Base-by-base conservation (phyloP, 352 stramenopile species). In the Phytophthora parvispora region DNA sequence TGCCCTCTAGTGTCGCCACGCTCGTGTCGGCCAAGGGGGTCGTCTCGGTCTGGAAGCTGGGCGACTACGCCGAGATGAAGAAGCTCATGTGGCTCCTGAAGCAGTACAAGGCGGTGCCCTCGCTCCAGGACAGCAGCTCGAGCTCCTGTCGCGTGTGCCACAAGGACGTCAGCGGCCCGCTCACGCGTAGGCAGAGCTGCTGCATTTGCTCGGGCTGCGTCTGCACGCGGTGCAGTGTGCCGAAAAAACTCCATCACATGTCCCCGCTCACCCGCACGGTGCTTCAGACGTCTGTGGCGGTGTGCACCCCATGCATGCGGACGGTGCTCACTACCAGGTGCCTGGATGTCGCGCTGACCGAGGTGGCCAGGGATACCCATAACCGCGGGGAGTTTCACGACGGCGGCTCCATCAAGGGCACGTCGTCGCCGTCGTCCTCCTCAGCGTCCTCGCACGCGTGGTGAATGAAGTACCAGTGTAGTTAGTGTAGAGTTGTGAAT, bases 41-140 rank as follows among this genome's bases (percentile, higher is more conserved):
- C 43, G 74, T 79, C 24, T 79, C 70, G 2, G 66, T 81, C 10
- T 81, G 70, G 70, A 76, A 77, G 40, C 62, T 77, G 16, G 66
- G 63, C n/a, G 68, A 74, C 43, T 74, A 75, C 49, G 59, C 72
- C 16, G 63, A 80, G 59, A 75, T 77, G 63, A 80, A 80, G 62
- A 80, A 80, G 29, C 68, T 77, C 20, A 47, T 60, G 53, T 80
- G 68, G 63, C 50, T 77, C 24, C 34, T 77, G 49, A 70, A 63
- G 24, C 70, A 77, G 43, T 64, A 63, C 49, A 75, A 72, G 50
- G 5, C 34, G 5, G 4, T 42, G 16, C 28, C 42, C 8, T 36
- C 45, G 9, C 28, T 42, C 15, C 36, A 67, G 29, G 6, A 56
- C 40, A 64, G 42, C 40, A 70, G 51, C 16, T 61, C 55, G 2